Conservation (phyloP, 768 basidiomycete genomes). For the Calvatia gigantea region DNA sequence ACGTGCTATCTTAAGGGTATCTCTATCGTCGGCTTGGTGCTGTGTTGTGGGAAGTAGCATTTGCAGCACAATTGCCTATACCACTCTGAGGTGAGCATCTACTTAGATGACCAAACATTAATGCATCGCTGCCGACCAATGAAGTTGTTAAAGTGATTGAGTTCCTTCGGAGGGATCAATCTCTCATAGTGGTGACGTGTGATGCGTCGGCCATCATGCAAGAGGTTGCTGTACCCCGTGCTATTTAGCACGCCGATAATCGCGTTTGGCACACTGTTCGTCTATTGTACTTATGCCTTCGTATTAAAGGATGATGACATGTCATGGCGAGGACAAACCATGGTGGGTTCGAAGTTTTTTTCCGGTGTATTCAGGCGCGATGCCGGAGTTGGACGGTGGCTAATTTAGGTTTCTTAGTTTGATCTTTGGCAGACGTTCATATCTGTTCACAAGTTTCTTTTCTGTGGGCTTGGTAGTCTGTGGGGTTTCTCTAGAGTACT, state of each 20-base stretch:
- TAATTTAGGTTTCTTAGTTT: background rate
- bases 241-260: constrained; percentile 93
- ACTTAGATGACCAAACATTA: no score
- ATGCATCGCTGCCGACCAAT: no score
- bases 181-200: no score
- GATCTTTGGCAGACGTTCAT: constrained; percentile 83
- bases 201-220: constrained; percentile 90
- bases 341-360: no score
- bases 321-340: constrained; percentile 89
- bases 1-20: no score
- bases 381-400: background rate
- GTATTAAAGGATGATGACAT: constrained; percentile 82
- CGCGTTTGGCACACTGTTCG: constrained; percentile 81
- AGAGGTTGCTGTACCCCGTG: constrained; percentile 72
- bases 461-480: constrained; percentile 95
- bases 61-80: no score
- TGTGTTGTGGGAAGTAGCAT: no score
- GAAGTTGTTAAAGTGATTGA: no score
- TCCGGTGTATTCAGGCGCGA: background rate
- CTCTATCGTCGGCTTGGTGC: no score
- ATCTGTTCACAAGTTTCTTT: constrained; percentile 92
- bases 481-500: constrained; percentile 80
- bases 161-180: no score
- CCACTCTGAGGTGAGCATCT: no score
- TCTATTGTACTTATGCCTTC: constrained; percentile 82